phyloP scores from a whole-genome alignment of 2,329 filamentous ascomycete species.

The Thelonectria olida region DNA sequence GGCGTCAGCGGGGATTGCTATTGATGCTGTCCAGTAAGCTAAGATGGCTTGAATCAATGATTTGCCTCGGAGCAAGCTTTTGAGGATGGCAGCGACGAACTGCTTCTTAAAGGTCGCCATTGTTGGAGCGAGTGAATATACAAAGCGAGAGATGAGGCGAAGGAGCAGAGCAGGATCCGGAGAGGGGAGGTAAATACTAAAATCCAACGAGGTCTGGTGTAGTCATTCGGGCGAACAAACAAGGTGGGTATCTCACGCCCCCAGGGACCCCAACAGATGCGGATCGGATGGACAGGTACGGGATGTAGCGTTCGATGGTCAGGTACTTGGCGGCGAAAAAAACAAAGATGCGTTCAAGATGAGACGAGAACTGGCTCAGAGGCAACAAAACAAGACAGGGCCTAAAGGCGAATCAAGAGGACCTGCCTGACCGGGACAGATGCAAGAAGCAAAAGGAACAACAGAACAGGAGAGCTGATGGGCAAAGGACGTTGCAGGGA shows the following conservation, averaged over 20 bases:
- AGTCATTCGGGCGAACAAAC: constrained; percentile 20
- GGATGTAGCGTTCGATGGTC: constrained; percentile 20
- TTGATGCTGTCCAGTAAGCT: constrained; percentile 61
- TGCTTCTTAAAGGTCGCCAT: constrained; percentile 67
- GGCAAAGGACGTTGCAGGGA: constrained; percentile 28
- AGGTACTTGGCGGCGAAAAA: constrained; percentile 9
- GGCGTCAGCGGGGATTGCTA: constrained; percentile 42
- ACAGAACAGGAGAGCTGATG: constrained; percentile 1
- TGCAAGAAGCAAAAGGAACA: constrained; percentile 14
- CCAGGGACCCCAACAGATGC: constrained; percentile 28
- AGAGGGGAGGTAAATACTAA: constrained; percentile 38
- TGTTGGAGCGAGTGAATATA: constrained; percentile 61
- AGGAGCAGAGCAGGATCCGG: background rate
- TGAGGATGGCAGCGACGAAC: constrained; percentile 63
- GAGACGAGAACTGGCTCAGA: constrained; percentile 26
- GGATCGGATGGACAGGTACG: constrained; percentile 32
- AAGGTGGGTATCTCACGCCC: constrained; percentile 37
- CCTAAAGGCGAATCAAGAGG: background rate
- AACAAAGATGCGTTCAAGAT: constrained; percentile 23
- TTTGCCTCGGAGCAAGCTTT: constrained; percentile 67
- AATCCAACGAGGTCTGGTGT: constrained; percentile 19
- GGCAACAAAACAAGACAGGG: constrained; percentile 19
- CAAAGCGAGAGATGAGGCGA: constrained; percentile 33
- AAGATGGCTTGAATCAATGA: constrained; percentile 67
- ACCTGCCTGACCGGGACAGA: constrained; percentile 5